Conservation (phyloP, 78 protist genomes). For the Tieghemostelium lacteum region DNA sequence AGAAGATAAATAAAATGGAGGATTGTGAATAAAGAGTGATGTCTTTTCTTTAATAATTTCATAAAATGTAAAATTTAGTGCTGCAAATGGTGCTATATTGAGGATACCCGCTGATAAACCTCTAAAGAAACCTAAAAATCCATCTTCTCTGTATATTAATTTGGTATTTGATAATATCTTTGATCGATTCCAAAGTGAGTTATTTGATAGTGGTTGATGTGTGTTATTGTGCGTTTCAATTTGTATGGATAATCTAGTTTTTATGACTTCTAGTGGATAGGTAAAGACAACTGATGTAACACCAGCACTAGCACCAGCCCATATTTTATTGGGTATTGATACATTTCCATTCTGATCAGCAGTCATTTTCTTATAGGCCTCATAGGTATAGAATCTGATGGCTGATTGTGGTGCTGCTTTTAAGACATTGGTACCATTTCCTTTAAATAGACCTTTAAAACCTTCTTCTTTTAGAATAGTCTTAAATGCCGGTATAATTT, state of each 20-base stretch:
- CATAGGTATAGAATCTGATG: constrained; percentile 57
- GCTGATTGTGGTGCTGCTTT: constrained; percentile 76
- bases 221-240: not conserved
- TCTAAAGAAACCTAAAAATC: constrained; percentile 19
- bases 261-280: constrained; percentile 55
- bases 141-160: constrained; percentile 1
- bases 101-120: constrained; percentile 52
- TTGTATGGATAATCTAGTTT: constrained; percentile 7
- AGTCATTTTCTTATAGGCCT: constrained; percentile 22
- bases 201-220: no score
- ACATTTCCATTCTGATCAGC: not conserved
- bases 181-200: no score
- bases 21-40: not conserved
- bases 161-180: not conserved
- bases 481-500: constrained; percentile 9
- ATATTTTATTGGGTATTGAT: constrained; percentile 3
- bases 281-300: constrained; percentile 40
- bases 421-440: constrained; percentile 28
- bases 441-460: constrained; percentile 37
- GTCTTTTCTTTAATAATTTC: constrained; percentile 40
- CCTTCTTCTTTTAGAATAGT: constrained; percentile 61
- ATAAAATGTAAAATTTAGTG: constrained; percentile 50
- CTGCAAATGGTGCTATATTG: constrained; percentile 71
- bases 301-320: constrained; percentile 80
- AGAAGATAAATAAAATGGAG: constrained; percentile 41